These are phyloP conservation scores for Lagerstroemia speciosa DNA, from an alignment of 345 rosid species.

Conservation along the genomic window DNA sequence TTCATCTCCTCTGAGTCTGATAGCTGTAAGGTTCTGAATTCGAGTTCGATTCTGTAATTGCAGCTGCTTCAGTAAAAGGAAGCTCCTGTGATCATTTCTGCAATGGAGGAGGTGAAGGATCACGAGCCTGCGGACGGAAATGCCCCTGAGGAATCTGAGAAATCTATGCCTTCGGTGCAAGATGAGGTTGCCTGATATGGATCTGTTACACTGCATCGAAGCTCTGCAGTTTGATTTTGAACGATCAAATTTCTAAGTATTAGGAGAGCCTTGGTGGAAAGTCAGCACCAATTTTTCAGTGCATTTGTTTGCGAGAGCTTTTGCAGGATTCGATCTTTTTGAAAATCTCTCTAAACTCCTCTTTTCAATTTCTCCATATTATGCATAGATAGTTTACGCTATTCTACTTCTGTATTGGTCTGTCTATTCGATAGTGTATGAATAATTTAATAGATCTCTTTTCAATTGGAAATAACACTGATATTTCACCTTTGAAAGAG, in stretches of 20 bases:
- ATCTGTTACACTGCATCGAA: background rate
- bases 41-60: background rate
- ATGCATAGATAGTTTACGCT: background rate
- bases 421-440: background rate
- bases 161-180: slow-evolving; percentile 45
- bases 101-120: slow-evolving; percentile 41
- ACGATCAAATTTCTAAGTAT: background rate
- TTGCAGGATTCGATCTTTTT: background rate
- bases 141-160: slow-evolving; percentile 27
- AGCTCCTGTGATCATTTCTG: slow-evolving; percentile 2
- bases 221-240: background rate
- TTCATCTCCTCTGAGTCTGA: too few relatives aligned
- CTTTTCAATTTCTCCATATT: background rate
- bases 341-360: too few relatives aligned
- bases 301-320: background rate
- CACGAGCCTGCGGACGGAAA: slow-evolving; percentile 37
- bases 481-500: background rate
- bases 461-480: background rate
- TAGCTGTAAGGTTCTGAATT: too few relatives aligned
- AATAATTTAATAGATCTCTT: background rate
- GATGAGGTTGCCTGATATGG: slow-evolving; percentile 39
- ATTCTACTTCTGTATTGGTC: background rate
- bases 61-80: background rate
- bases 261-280: too few relatives aligned
- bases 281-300: background rate